A percentile compares a stretch with the other conserved stretches of the same genome.
Evolutionary conservation across 495 filamentous ascomycete species (phyloP).

Genomic region (Annulohypoxylon stygium): DNA sequence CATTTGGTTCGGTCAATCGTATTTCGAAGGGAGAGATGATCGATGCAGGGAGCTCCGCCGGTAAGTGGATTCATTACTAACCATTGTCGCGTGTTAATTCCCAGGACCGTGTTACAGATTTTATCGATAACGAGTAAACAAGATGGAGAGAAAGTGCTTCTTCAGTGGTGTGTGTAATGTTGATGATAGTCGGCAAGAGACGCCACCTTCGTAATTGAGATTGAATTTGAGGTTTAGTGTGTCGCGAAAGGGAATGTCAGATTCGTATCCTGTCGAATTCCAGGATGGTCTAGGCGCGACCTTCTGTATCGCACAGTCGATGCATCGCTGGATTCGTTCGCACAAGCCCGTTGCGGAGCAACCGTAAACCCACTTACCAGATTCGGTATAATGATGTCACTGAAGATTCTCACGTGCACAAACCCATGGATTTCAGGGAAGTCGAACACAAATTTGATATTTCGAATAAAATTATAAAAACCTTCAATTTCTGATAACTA

Average conservation of each 20-base stretch:
- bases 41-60: constrained; percentile 44
- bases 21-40: constrained; percentile 30
- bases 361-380: constrained; percentile 33
- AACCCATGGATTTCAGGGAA: neutral
- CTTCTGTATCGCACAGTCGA: constrained; percentile 19
- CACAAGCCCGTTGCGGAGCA: constrained; percentile 35
- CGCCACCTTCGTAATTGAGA: neutral
- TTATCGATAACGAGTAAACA: constrained; percentile 32
- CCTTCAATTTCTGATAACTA: neutral
- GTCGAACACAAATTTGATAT: neutral
- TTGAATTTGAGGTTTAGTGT: constrained; percentile 1
- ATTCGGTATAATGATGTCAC: constrained; percentile 23
- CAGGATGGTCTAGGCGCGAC: neutral
- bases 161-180: neutral
- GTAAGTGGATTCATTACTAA: constrained; percentile 47
- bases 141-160: constrained; percentile 17
- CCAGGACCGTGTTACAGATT: constrained; percentile 29
- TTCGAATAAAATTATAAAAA: neutral
- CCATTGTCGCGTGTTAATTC: constrained; percentile 42
- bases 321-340: constrained; percentile 18
- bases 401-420: constrained; percentile 6
- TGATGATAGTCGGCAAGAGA: neutral
- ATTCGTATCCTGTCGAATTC: constrained; percentile 21
- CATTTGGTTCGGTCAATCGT: constrained; percentile 28
- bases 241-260: neutral